Conservation (phyloP, 805 yeast species). For the Debaryomyces castellii region DNA sequence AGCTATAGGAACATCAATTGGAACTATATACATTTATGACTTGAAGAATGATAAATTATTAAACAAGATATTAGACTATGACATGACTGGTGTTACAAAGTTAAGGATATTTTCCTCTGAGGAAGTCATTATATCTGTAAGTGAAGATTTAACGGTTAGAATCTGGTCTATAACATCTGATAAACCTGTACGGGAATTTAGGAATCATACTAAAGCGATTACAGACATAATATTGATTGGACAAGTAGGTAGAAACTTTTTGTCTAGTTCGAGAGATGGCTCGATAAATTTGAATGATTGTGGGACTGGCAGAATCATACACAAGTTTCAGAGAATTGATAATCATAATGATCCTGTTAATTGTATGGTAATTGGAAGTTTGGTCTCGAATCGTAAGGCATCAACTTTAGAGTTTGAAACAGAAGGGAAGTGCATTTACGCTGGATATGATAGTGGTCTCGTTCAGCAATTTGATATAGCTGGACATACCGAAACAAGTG, state of each 20-base stretch:
- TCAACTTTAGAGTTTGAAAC: constrained; percentile 46
- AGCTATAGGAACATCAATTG: constrained; percentile 13
- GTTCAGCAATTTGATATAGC: constrained; percentile 22
- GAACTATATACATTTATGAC: constrained; percentile 11
- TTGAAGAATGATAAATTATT: constrained; percentile 2
- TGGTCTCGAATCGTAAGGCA: background rate
- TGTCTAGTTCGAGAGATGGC: constrained; percentile 58
- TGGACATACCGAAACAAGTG: constrained; percentile 14
- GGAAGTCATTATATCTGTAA: constrained; percentile 56
- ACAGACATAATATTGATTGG: constrained; percentile 55
- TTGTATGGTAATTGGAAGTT: constrained; percentile 11
- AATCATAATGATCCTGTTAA: constrained; percentile 18
- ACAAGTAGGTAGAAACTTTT: constrained; percentile 61
- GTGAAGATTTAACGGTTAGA: constrained; percentile 58
- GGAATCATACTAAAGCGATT: constrained; percentile 48
- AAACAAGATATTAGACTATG: constrained; percentile 6
- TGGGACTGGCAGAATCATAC: constrained; percentile 49
- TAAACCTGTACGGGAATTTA: constrained; percentile 37
- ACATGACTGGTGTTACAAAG: constrained; percentile 29
- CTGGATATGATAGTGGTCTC: constrained; percentile 42
- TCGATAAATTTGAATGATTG: constrained; percentile 68
- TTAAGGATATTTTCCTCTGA: constrained; percentile 62
- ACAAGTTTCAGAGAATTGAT: constrained; percentile 27
- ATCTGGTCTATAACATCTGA: constrained; percentile 52
- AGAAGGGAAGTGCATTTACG: constrained; percentile 40